These are phyloP conservation scores for Boletus sp. DNA, from an alignment of 768 basidiomycete genomes.

Conservation along the genomic window DNA sequence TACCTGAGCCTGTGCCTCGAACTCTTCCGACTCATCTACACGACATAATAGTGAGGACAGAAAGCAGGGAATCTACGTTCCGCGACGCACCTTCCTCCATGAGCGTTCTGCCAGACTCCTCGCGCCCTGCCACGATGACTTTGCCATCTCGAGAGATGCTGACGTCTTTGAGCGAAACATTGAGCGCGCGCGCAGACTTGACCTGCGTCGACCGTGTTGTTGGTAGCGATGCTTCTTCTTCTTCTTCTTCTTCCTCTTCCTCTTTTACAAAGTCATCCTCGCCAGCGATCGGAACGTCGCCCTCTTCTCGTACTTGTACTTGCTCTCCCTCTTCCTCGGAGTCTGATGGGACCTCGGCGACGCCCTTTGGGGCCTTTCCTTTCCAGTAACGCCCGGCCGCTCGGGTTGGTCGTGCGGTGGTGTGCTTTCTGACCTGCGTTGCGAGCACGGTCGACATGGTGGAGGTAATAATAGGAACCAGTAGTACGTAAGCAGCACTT, in stretches of 20 bases:
- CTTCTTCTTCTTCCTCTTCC: conserved; percentile 47
- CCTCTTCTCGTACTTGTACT: conserved; percentile 41
- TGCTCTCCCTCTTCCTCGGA: conserved; percentile 62
- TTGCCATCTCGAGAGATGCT: conserved; percentile 78
- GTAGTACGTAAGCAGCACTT: conserved; percentile 14
- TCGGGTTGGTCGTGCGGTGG: conserved; percentile 72
- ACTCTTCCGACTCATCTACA: conserved; percentile 32
- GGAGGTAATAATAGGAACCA: neutral
- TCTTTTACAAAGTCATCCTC: conserved; percentile 52
- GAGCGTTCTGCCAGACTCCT: conserved; percentile 74
- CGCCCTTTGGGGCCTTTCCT: conserved; percentile 84
- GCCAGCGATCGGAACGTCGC: conserved; percentile 59
- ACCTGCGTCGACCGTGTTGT: conserved; percentile 36
- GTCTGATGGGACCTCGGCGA: conserved; percentile 56
- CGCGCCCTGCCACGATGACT: conserved; percentile 75
- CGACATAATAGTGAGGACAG: conserved; percentile 1
- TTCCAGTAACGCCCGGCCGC: conserved; percentile 89
- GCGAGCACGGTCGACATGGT: conserved; percentile 35
- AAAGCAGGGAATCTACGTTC: conserved; percentile 16
- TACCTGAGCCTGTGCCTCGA: conserved; percentile 44
- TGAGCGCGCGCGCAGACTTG: conserved; percentile 55
- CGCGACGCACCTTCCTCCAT: conserved; percentile 48
- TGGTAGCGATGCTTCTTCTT: conserved; percentile 44
- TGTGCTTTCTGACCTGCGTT: conserved; percentile 56
- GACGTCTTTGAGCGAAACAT: conserved; percentile 74